Conservation (phyloP, 1,284 basidiomycete genomes). For the Amylostereum chailletii region DNA sequence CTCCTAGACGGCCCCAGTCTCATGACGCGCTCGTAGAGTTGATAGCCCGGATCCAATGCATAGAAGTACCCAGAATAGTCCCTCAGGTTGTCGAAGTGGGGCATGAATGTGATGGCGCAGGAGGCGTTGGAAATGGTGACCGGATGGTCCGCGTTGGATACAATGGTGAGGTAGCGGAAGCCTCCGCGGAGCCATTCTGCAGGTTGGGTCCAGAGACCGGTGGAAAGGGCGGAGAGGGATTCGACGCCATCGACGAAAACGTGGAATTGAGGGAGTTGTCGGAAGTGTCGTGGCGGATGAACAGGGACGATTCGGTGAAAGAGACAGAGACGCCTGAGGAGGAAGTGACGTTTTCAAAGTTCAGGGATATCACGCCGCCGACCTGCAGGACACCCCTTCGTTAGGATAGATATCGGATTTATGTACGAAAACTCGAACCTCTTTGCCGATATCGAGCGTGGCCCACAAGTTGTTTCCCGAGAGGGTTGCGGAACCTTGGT, state of each 20-base stretch:
- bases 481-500: conserved; percentile 20
- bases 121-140: conserved; percentile 42
- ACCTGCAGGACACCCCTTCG: conserved; percentile 21
- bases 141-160: conserved; percentile 25
- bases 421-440: conserved; percentile 20
- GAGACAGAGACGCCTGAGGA: conserved; percentile 32
- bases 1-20: conserved; percentile 45
- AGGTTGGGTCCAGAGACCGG: conserved; percentile 43
- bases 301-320: conserved; percentile 40
- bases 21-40: conserved; percentile 42
- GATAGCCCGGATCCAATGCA: conserved; percentile 33
- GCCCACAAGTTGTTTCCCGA: conserved; percentile 30
- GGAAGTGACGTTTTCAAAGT: conserved; percentile 21
- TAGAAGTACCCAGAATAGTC: conserved; percentile 51
- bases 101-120: conserved; percentile 47
- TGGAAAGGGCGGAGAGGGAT: conserved; percentile 22
- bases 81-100: conserved; percentile 40
- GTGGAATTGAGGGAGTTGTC: conserved; percentile 33
- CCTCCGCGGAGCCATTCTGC: conserved; percentile 37
- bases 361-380: conserved; percentile 35
- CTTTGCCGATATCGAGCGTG: conserved; percentile 37
- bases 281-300: conserved; percentile 33
- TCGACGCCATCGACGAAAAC: conserved; percentile 40
- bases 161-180: conserved; percentile 48
- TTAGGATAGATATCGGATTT: not conserved